Base-by-base conservation (phyloP, 2,329 filamentous ascomycete species). In the Pseudogymnoascus sp. region DNA sequence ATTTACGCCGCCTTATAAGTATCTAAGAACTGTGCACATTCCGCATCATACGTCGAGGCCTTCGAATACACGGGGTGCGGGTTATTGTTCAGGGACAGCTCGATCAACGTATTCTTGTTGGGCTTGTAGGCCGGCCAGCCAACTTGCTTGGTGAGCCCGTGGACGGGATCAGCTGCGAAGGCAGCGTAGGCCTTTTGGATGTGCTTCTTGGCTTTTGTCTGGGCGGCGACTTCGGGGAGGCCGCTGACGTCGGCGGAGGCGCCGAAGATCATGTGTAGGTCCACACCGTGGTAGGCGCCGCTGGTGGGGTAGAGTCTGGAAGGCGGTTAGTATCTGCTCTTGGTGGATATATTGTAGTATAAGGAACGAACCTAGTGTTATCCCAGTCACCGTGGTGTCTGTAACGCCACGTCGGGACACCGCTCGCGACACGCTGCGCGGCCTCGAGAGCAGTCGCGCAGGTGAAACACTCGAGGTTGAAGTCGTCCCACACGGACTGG, bases 121-220 rank as follows among this genome's bases (percentile, higher is more conserved):
- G 49, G 49, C 16, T 60, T 42, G 30, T 68, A 68, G 2, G 28
- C 35, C 2, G 65, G 66, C 66, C 66, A 68, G 7, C 65, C 65
- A 14, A 41, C 22, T 12, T 62, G 7, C 28, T 60, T 39, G 11
- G n/a, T 58, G 28, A 76, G 62, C 0, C 73, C 73, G 41, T 66
- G 62, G 28, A 38, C 45, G 12, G 74, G 72, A 65, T 75, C 67
- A 35, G 65, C 67, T 4, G 71, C 73, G 68, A 75, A 75, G 4
- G 70, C 63, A 6, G 67, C 69, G 70, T 70, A 75, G 11, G 72
- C 72, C 23, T 67, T 64, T 60, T 66, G 65, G 62, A 72, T 66
- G 61, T 68, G 65, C 8, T 42, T 62, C 33, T 65, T 69, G 7
- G 64, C 52, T 14, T n/a, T 7, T 42, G 60, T 58, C 61, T 66